Percentiles rank a stretch among this genome's conserved stretches.
Evolutionary conservation across 2,329 filamentous ascomycete genomes (phyloP).

Genomic region (Dactylonectria estremocensis): DNA sequence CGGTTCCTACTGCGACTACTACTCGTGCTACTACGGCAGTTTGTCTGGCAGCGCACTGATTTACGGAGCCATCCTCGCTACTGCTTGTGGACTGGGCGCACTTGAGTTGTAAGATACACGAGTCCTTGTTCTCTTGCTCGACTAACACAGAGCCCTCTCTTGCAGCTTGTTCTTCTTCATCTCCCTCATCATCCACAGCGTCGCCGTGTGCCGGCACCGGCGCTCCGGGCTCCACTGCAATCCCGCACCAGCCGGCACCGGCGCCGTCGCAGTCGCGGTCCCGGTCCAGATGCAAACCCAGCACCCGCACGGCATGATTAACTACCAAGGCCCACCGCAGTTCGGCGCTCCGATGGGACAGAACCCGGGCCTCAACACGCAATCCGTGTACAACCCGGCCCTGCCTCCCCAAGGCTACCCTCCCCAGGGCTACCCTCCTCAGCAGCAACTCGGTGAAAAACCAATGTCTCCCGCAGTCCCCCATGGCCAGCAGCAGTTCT

Average conservation of each 20-base stretch:
- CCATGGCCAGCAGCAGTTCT: background rate
- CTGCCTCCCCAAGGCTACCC: background rate
- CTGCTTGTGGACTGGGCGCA: constrained; percentile 58
- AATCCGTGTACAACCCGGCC: constrained; percentile 11
- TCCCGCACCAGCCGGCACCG: background rate
- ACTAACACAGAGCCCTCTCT: background rate
- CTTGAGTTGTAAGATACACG: constrained; percentile 59
- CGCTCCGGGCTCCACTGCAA: constrained; percentile 35
- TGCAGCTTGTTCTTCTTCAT: constrained; percentile 60
- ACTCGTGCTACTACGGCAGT: constrained; percentile 42
- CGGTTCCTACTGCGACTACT: constrained; percentile 43
- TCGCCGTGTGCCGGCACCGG: constrained; percentile 62
- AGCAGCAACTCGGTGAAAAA: constrained; percentile 15
- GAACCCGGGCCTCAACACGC: constrained; percentile 2
- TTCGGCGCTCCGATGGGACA: background rate
- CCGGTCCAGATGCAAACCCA: background rate
- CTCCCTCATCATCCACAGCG: constrained; percentile 58
- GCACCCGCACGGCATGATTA: constrained; percentile 1
- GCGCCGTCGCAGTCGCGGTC: background rate
- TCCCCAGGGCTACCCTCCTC: background rate
- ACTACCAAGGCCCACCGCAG: background rate
- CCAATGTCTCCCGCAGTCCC: background rate
- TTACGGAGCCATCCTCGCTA: constrained; percentile 51
- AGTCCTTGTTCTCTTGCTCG: background rate
- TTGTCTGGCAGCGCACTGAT: constrained; percentile 30